Evolutionary conservation across 495 filamentous ascomycete genomes (phyloP), one percentile per base, ranked within the genome.

Genomic region (Penicillium coprophilum): DNA sequence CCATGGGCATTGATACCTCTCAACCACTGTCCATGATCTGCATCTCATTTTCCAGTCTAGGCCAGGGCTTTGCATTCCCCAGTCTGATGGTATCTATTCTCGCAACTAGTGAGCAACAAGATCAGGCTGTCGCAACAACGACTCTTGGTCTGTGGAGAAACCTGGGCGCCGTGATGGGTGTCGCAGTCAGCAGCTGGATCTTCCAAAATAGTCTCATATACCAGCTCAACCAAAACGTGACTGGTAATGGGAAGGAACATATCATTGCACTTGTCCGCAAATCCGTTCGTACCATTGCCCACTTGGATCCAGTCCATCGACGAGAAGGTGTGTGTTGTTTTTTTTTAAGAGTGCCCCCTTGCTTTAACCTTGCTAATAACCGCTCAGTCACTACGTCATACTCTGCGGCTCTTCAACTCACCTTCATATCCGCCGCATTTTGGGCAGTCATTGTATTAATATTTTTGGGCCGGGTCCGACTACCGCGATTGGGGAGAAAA

Each of bases 51-150:
- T 62, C 75, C 1, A 80, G 80, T 53, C 69, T 87, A 1, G 88
- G 87, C 0, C 79, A 83, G 57, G 89, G 89, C 0, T 86, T 91
- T 64, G 69, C 74, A 5, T 81, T 82, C 47, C 87, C 88, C 0
- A 78, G 81, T 4, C 74, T 85, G 13, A 86, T 87, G 70, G 81
- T 92, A 50, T 81, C 82, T 4, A 77, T 89, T 4, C 82, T 92
- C 5, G 86, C 86, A 1, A 84, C 83, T 0, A 85, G 82, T 45
- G 76, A 82, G 10, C 85, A 87, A 57, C 72, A 78, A n/a, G 85
- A 91, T 32, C 87, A 91, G 62, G 88, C 89, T 3, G 85, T 91
- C 19, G 86, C 87, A 11, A 90, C 87, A 0, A 85, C 80, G 28
- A 91, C 88, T 0, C 63, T 91, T 44, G 81, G 85, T 8, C 71